A percentile compares a stretch with the other conserved stretches of the same genome.
phyloP scores from a whole-genome alignment of 2,329 filamentous ascomycete species.

The Grosmannia huntii region DNA sequence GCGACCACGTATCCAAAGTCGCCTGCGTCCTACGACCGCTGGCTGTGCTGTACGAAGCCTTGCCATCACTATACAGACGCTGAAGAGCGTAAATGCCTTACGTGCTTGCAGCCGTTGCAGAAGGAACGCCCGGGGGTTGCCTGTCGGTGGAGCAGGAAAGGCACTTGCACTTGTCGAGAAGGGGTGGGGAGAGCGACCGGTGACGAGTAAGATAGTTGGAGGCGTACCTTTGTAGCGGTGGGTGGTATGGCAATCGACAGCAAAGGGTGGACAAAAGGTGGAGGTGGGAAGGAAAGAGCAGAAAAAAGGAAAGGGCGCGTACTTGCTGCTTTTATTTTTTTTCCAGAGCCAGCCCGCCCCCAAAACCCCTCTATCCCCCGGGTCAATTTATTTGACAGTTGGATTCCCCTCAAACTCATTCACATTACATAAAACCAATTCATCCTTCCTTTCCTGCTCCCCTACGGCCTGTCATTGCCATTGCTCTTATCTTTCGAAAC shows the following conservation, averaged over 20 bases:
- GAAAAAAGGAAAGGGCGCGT: neutral
- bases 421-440: constrained; percentile 37
- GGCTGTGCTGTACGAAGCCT: too few relatives aligned
- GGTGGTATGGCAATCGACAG: neutral
- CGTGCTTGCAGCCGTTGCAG: neutral
- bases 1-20: too few relatives aligned
- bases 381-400: constrained; percentile 2
- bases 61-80: neutral
- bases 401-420: constrained; percentile 18
- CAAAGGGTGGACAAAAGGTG: neutral
- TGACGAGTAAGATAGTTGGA: neutral
- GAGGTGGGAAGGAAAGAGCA: neutral
- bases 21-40: too few relatives aligned
- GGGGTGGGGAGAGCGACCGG: neutral
- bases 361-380: constrained; percentile 13
- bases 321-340: neutral
- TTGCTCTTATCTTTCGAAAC: constrained; percentile 23
- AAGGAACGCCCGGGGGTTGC: neutral
- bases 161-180: neutral
- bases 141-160: neutral
- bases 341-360: neutral
- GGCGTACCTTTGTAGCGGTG: neutral
- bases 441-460: constrained; percentile 27
- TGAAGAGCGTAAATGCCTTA: neutral
- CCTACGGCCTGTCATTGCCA: constrained; percentile 26